Evolutionary conservation across 768 basidiomycete genomes (phyloP), one percentile per base, ranked within the genome.

Genomic region (Hebeloma cylindrosporum): DNA sequence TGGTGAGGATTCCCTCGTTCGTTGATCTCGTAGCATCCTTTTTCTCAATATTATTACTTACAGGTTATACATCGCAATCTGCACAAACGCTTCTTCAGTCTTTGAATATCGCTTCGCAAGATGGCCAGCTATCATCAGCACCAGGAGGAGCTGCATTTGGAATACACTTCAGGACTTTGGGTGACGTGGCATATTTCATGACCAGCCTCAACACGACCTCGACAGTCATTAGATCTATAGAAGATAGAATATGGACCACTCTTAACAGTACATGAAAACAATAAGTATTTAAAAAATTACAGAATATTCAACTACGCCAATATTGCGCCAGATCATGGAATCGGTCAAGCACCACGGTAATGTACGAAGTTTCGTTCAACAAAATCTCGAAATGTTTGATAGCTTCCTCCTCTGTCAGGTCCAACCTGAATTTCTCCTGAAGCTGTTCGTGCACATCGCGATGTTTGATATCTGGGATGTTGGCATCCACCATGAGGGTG

Each of bases 391-490:
- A 96, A 60, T 95, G 90, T 66, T 96, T 93, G 67, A 97, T 93
- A 2, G 96, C 95, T 61, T 96, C 90, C 64, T 96, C 94, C 64
- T 98, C 95, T 4, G 88, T 90, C 29, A 98, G 73, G 63, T 96
- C 91, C 39, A 97, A 69, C 48, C 93, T 77, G 68, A 99, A 99
- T 69, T 97, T 98, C 59, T 97, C 95, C 56, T 96, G 92, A 18
- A 99, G 83, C 67, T 96, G 84, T 52, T 85, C 84, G 56, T 88
- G 84, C 2, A 90, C 87, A 57, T 88, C 85, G 13, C 86, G 84
- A 53, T 88, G 85, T 63, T 93, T 93, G 75, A 99, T 95, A 59
- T 98, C 95, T 10, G 93, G 93, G 34, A 99, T 95, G 54, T 95
- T 94, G 3, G 93, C 94, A 53, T 97, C 93, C 7, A 93, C 86